Base-by-base conservation (phyloP, 2,329 filamentous ascomycete species). In the Claviceps digitariae region DNA sequence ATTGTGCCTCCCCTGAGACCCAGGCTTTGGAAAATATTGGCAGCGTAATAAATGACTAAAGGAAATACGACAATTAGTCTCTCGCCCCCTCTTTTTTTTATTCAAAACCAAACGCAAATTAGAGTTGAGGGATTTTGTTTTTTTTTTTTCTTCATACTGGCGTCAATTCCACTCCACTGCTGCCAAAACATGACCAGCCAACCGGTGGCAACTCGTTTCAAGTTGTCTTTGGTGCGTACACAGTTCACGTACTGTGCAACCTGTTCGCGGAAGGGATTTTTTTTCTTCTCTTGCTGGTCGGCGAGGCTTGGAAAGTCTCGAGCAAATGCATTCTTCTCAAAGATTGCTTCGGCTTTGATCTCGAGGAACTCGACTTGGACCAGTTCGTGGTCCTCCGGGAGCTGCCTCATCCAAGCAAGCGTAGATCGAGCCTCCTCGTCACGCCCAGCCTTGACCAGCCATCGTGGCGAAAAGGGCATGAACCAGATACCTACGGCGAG, bases 301-400 rank as follows among this genome's bases (percentile, higher is more conserved):
- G 70, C 69, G 7, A 72, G 58, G 29, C 70, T 67, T 1, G 74
- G 74, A 53, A 75, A 76, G 25, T 82, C 74, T 57, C 85, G 82
- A 0, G 78, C 77, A 10, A 84, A 74, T 1, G 79, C 81, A 36
- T 81, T 78, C 67, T 88, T 86, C 67, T 91, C 86, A 60, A 91
- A 91, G 29, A 86, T 66, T 0, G 80, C 82, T 65, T 89, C 84
- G 0, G 86, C 85, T 66, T 87, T 87, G 69, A 91, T 90, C 64
- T 91, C 87, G n/a, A 87, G 76, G 62, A 84, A 89, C 62, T 91
- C 87, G 2, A 87, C 72, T 58, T 86, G 79, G 36, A 91, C 76
- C 0, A 86, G 74, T 49, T 87, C 81, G 60, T 88, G 75, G 56
- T 84, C 77, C 15, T 70, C 62, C 0, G 78, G 66, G 0, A 88